Evolutionary conservation across 2,329 filamentous ascomycete species (phyloP).

Genomic region (Fusarium virguliforme): DNA sequence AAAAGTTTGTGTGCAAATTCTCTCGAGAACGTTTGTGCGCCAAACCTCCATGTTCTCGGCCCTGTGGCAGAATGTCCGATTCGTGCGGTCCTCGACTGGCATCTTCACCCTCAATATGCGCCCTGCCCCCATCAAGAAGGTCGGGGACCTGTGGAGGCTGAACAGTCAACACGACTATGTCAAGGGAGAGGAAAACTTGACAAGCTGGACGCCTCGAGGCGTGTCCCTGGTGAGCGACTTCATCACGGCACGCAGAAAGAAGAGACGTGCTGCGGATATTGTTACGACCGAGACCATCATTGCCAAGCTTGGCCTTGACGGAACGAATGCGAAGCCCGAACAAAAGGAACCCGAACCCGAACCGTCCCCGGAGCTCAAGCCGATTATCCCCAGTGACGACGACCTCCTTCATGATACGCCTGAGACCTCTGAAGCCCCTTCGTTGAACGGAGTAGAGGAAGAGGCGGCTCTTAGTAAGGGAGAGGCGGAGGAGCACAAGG

Average conservation of each 20-base stretch:
- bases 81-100: slow-evolving; percentile 88
- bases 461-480: neutral
- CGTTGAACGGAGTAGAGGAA: slow-evolving; percentile 53
- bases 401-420: slow-evolving; percentile 73
- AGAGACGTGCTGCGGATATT: slow-evolving; percentile 82
- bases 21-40: slow-evolving; percentile 86
- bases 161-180: slow-evolving; percentile 96
- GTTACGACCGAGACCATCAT: slow-evolving; percentile 80
- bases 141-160: slow-evolving; percentile 96
- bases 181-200: slow-evolving; percentile 92
- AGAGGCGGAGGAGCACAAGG: slow-evolving; percentile 7
- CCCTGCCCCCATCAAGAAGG: slow-evolving; percentile 90
- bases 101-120: slow-evolving; percentile 91
- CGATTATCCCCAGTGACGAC: slow-evolving; percentile 68
- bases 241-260: slow-evolving; percentile 81
- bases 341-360: slow-evolving; percentile 59
- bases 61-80: slow-evolving; percentile 86
- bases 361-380: slow-evolving; percentile 55
- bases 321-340: slow-evolving; percentile 55
- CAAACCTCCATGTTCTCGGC: slow-evolving; percentile 90
- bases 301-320: slow-evolving; percentile 69
- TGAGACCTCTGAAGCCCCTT: slow-evolving; percentile 64
- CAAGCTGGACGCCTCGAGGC: slow-evolving; percentile 88
- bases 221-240: slow-evolving; percentile 94
- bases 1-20: slow-evolving; percentile 85